Conservation (phyloP, 108 stramenopile genomes). For the Skeletonema tropicum region DNA sequence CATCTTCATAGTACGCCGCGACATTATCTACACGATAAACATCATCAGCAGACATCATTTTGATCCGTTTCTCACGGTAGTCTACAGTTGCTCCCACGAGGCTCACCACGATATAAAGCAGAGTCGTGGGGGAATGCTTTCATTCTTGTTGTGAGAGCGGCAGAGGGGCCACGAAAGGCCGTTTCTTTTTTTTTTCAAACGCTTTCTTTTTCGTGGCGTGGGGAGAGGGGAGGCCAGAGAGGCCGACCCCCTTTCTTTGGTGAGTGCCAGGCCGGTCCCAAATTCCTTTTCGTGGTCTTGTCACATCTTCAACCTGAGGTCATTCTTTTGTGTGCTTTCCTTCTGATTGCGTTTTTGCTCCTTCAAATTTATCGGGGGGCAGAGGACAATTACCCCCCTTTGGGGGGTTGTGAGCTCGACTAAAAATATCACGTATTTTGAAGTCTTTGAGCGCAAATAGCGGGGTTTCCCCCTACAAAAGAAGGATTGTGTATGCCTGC, state of each 20-base stretch:
- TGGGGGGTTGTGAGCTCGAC: no score
- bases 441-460: neutral
- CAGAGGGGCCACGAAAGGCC: no score
- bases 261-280: no score
- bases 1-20: neutral
- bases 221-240: no score
- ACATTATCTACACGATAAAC: constrained; percentile 3
- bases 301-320: no score
- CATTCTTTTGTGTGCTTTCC: no score
- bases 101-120: neutral
- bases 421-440: neutral
- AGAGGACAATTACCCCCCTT: no score
- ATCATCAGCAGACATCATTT: neutral
- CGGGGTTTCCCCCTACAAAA: neutral
- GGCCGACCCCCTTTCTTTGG: no score
- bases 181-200: neutral
- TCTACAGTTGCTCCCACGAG: neutral
- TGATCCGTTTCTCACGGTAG: neutral
- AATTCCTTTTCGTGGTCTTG: no score
- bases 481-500: neutral
- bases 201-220: no score
- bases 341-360: no score
- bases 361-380: no score
- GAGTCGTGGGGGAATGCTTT: neutral
- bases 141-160: neutral